These are phyloP conservation scores for Penicillium sp. DNA, from an alignment of 2,329 filamentous ascomycete species.

Conservation along the genomic window DNA sequence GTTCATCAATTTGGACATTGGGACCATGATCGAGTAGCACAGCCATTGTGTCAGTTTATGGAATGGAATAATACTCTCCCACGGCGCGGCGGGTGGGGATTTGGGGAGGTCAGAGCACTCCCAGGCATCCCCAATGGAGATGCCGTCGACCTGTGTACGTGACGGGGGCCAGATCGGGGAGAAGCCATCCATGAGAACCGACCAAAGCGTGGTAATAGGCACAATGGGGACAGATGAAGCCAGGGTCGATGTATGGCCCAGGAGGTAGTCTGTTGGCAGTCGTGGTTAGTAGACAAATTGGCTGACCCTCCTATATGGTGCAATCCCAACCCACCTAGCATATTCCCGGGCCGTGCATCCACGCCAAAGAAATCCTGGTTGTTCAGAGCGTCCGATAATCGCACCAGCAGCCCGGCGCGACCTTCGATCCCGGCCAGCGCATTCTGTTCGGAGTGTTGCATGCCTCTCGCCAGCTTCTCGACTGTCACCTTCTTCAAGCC, in stretches of 20 bases:
- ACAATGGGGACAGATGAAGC: constrained; percentile 86
- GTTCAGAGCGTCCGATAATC: constrained; percentile 71
- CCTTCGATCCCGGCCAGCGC: constrained; percentile 82
- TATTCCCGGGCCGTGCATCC: constrained; percentile 83
- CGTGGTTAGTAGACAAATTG: background rate
- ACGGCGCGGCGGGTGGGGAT: constrained; percentile 62
- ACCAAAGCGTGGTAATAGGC: constrained; percentile 83
- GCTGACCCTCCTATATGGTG: background rate
- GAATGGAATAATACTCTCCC: constrained; percentile 83
- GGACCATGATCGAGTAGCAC: constrained; percentile 88
- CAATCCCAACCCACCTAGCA: constrained; percentile 67
- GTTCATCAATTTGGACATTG: constrained; percentile 76
- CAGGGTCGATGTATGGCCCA: constrained; percentile 85
- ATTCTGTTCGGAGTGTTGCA: constrained; percentile 81
- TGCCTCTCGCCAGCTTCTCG: constrained; percentile 70
- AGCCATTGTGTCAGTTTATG: constrained; percentile 96
- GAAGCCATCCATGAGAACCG: constrained; percentile 81
- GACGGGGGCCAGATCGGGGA: constrained; percentile 84
- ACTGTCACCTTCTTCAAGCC: constrained; percentile 72
- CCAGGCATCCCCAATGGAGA: constrained; percentile 91
- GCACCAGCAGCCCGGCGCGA: constrained; percentile 72
- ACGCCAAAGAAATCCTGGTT: constrained; percentile 81
- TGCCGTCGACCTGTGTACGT: constrained; percentile 80
- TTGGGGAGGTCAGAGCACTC: constrained; percentile 77
- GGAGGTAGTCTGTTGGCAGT: constrained; percentile 69